phyloP scores from a whole-genome alignment of 768 basidiomycete species.

The Suillus occidentalis region DNA sequence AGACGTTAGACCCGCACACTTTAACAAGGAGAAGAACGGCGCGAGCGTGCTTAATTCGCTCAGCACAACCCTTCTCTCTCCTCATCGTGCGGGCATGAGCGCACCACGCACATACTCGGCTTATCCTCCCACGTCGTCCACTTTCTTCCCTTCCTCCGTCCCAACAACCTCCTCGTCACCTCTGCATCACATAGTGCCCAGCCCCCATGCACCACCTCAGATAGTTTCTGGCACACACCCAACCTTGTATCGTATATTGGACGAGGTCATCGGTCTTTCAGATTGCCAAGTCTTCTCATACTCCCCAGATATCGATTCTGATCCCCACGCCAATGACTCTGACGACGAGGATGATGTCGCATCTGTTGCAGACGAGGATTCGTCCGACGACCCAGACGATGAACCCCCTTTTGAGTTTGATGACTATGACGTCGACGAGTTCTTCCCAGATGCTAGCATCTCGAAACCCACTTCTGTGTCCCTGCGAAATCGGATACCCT shows the following conservation, averaged over 20 bases:
- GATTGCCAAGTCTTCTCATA: slow-evolving; percentile 98
- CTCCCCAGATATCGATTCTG: slow-evolving; percentile 88
- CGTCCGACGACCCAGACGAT: slow-evolving; percentile 71
- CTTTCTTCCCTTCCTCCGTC: slow-evolving; percentile 75
- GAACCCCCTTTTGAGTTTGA: slow-evolving; percentile 78
- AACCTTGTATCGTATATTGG: slow-evolving; percentile 80
- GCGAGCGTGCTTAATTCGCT: slow-evolving; percentile 82
- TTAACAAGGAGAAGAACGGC: slow-evolving; percentile 75
- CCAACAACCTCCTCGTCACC: slow-evolving; percentile 71
- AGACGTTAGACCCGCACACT: slow-evolving; percentile 86
- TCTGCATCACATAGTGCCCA: slow-evolving; percentile 52
- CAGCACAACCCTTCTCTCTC: slow-evolving; percentile 78
- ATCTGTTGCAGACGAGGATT: slow-evolving; percentile 65
- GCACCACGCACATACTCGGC: slow-evolving; percentile 85
- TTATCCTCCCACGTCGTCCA: slow-evolving; percentile 71
- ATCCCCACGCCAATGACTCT: slow-evolving; percentile 88
- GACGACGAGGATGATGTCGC: slow-evolving; percentile 75
- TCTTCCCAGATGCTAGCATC: slow-evolving; percentile 15
- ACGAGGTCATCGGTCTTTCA: slow-evolving; percentile 84
- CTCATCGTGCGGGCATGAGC: slow-evolving; percentile 60
- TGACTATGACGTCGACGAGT: slow-evolving; percentile 72
- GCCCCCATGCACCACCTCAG: slow-evolving; percentile 69
- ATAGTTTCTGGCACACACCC: slow-evolving; percentile 87
- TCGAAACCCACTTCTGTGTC: slow-evolving; percentile 15
- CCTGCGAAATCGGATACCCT: slow-evolving; percentile 14